A percentile compares a stretch with the other conserved stretches of the same genome.
These are phyloP conservation scores for Sophora flavescens DNA, from an alignment of 306 rosid species.

Conservation along the genomic window DNA sequence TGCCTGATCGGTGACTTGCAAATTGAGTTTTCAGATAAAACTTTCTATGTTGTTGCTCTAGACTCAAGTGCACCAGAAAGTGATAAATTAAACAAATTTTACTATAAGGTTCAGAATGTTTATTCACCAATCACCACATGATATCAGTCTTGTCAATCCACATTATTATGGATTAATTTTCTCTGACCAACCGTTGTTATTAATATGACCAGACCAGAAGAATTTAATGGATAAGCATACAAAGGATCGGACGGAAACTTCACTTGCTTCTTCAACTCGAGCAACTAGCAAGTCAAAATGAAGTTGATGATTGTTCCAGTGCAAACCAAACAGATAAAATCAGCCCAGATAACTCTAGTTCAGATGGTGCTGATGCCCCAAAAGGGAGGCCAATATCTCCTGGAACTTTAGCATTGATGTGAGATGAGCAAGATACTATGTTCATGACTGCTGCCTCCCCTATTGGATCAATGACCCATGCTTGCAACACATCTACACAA, in stretches of 20 bases:
- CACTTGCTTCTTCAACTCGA: slow-evolving; percentile 80
- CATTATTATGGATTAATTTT: slow-evolving; percentile 27
- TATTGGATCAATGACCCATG: slow-evolving; percentile 63
- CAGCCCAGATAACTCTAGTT: slow-evolving; percentile 73
- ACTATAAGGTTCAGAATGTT: slow-evolving; percentile 6
- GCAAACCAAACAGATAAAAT: slow-evolving; percentile 76
- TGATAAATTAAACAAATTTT: neutral
- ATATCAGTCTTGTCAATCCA: slow-evolving; percentile 21
- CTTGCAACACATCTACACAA: slow-evolving; percentile 72
- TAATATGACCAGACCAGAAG: slow-evolving; percentile 69
- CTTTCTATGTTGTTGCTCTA: slow-evolving; percentile 26
- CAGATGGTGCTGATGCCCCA: slow-evolving; percentile 75
- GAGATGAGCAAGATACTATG: slow-evolving; percentile 94
- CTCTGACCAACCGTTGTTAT: slow-evolving; percentile 44
- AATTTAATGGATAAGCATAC: slow-evolving; percentile 65
- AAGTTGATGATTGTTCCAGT: slow-evolving; percentile 78
- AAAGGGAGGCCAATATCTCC: slow-evolving; percentile 96
- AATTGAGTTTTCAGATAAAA: slow-evolving; percentile 18
- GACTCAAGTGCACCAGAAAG: slow-evolving; percentile 17
- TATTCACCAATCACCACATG: slow-evolving; percentile 2
- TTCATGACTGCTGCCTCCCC: slow-evolving; percentile 86
- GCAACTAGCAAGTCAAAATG: slow-evolving; percentile 70
- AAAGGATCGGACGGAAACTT: slow-evolving; percentile 72
- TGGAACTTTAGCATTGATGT: slow-evolving; percentile 98
- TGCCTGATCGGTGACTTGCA: neutral